Evolutionary conservation across 805 yeast genomes (phyloP).

Genomic region (Barnettozyma siamensis): DNA sequence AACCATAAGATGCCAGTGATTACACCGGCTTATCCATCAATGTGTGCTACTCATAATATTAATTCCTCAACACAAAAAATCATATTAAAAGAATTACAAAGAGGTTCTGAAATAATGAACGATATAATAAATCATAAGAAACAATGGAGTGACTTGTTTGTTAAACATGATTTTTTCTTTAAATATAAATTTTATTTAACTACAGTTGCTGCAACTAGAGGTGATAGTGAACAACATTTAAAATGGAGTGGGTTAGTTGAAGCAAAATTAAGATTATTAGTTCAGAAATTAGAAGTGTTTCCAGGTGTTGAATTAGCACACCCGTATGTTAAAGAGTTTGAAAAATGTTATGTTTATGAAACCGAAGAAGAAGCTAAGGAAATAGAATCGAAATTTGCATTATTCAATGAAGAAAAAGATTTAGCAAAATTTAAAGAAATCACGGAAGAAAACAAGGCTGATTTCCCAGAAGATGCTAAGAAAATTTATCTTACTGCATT

Average conservation of each 20-base stretch:
- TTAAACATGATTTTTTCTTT: slow-evolving; percentile 75
- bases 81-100: slow-evolving; percentile 68
- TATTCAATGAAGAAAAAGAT: slow-evolving; percentile 45
- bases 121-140: slow-evolving; percentile 60
- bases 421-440: slow-evolving; percentile 30
- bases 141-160: slow-evolving; percentile 71
- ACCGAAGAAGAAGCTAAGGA: slow-evolving; percentile 50
- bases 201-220: slow-evolving; percentile 70
- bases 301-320: slow-evolving; percentile 80
- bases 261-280: slow-evolving; percentile 74
- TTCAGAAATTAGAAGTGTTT: slow-evolving; percentile 73
- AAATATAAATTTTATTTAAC: slow-evolving; percentile 84
- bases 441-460: slow-evolving; percentile 29
- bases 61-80: slow-evolving; percentile 82
- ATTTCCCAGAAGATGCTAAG: slow-evolving; percentile 27
- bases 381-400: slow-evolving; percentile 59
- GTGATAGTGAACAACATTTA: slow-evolving; percentile 72
- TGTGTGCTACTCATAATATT: slow-evolving; percentile 98
- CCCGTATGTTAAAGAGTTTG: slow-evolving; percentile 80
- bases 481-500: slow-evolving; percentile 63
- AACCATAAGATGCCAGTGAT: slow-evolving; percentile 95
- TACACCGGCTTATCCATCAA: slow-evolving; percentile 96
- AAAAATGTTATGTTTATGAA: slow-evolving; percentile 42
- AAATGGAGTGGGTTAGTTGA: slow-evolving; percentile 95
- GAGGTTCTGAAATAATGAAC: slow-evolving; percentile 69